Conservation (phyloP, 257 asterid genomes). For the Solanum rostratum region DNA sequence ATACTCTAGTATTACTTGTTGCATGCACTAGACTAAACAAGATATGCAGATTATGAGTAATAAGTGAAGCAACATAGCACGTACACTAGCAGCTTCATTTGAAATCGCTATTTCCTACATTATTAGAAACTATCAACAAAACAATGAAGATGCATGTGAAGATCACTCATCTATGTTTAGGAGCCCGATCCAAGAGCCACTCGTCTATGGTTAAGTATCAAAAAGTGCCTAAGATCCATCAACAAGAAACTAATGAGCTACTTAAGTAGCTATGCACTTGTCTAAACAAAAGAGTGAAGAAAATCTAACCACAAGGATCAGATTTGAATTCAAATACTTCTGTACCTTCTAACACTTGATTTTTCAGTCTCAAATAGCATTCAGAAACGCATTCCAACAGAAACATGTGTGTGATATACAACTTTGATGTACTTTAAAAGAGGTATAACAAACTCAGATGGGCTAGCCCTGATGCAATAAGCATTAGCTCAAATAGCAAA, state of each 20-base stretch:
- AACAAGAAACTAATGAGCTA: background rate
- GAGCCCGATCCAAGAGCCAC: background rate
- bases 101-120: background rate
- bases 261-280: background rate
- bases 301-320: background rate
- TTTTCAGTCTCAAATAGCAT: slow-evolving; percentile 98
- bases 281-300: background rate
- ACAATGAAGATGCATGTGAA: background rate
- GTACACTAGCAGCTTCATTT: background rate
- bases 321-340: background rate
- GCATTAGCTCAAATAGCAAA: slow-evolving; percentile 4
- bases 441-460: slow-evolving; percentile 88
- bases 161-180: background rate
- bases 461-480: slow-evolving; percentile 71
- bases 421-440: slow-evolving; percentile 87
- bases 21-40: background rate
- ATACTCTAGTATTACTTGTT: background rate
- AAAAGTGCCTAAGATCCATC: background rate
- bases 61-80: background rate
- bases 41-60: background rate
- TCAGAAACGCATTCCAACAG: slow-evolving; percentile 96
- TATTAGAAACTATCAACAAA: background rate
- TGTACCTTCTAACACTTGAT: slow-evolving; percentile 94
- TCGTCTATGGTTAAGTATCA: background rate
- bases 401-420: slow-evolving; percentile 86